Percentiles rank a stretch among this genome's conserved stretches.
These are phyloP conservation scores for Penicillium nordicum DNA, from an alignment of 2,329 filamentous ascomycete species.

Conservation along the genomic window DNA sequence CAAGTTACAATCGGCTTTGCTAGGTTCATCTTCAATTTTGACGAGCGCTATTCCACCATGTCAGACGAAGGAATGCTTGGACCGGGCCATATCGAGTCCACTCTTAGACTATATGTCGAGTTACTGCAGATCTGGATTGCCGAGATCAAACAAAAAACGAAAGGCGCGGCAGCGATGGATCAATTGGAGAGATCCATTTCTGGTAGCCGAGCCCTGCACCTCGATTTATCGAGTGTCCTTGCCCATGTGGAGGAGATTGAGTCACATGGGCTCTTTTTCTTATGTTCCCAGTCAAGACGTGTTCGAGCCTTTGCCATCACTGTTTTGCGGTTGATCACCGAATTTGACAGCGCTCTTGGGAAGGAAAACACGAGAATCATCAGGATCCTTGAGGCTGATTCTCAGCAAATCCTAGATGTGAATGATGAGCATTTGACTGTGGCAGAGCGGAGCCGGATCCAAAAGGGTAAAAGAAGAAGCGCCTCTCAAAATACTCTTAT, in stretches of 20 bases:
- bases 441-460: conserved; percentile 85
- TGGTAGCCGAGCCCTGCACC: conserved; percentile 70
- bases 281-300: conserved; percentile 89
- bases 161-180: conserved; percentile 65
- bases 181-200: conserved; percentile 58
- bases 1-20: conserved; percentile 96
- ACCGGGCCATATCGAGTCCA: conserved; percentile 90
- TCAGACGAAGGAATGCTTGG: conserved; percentile 96
- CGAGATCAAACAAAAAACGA: conserved; percentile 83
- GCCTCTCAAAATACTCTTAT: conserved; percentile 82
- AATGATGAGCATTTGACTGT: conserved; percentile 81
- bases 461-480: conserved; percentile 81
- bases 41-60: conserved; percentile 95
- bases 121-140: conserved; percentile 96
- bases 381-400: conserved; percentile 85
- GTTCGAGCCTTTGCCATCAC: conserved; percentile 90
- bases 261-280: conserved; percentile 92
- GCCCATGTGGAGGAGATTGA: conserved; percentile 96
- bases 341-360: conserved; percentile 86
- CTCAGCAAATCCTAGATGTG: conserved; percentile 82
- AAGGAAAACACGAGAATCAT: conserved; percentile 81
- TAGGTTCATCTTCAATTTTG: conserved; percentile 97
- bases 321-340: conserved; percentile 83
- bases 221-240: conserved; percentile 84
- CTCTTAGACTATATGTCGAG: conserved; percentile 87